Conservation (phyloP, 1,284 basidiomycete species). For the Trichosporon inkin region DNA sequence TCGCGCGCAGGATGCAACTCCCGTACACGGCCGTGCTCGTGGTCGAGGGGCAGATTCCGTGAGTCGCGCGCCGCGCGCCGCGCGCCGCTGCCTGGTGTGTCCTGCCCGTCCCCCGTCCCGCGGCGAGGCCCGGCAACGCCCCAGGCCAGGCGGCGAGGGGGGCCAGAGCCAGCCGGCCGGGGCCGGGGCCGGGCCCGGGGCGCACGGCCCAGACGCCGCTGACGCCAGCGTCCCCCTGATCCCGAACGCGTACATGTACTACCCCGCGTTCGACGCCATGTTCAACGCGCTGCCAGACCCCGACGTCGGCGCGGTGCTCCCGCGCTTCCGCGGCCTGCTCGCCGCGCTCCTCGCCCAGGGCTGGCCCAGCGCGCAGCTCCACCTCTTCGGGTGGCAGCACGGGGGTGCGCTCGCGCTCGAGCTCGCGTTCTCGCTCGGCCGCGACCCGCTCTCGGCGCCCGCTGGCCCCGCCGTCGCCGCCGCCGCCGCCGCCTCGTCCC, state of each 20-base stretch:
- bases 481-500: no score
- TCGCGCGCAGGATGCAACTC: constrained; percentile 69
- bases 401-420: constrained; percentile 77
- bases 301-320: constrained; percentile 59
- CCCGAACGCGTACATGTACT: constrained; percentile 76
- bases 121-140: no score
- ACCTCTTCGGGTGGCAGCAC: constrained; percentile 85
- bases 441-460: not conserved
- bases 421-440: constrained; percentile 52
- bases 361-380: constrained; percentile 67
- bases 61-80: not conserved
- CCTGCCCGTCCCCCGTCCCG: no score
- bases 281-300: constrained; percentile 73
- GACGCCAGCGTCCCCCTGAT: constrained; percentile 68
- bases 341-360: constrained; percentile 55
- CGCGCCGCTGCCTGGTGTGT: no score
- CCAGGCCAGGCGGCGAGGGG: no score
- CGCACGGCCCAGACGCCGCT: constrained; percentile 12
- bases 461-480: no score
- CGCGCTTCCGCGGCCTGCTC: constrained; percentile 55
- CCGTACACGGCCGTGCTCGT: constrained; percentile 82
- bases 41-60: constrained; percentile 73
- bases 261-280: constrained; percentile 71
- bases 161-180: no score
- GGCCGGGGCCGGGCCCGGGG: no score